Conservation (phyloP, 805 yeast species). For the Starmerella stellata region DNA sequence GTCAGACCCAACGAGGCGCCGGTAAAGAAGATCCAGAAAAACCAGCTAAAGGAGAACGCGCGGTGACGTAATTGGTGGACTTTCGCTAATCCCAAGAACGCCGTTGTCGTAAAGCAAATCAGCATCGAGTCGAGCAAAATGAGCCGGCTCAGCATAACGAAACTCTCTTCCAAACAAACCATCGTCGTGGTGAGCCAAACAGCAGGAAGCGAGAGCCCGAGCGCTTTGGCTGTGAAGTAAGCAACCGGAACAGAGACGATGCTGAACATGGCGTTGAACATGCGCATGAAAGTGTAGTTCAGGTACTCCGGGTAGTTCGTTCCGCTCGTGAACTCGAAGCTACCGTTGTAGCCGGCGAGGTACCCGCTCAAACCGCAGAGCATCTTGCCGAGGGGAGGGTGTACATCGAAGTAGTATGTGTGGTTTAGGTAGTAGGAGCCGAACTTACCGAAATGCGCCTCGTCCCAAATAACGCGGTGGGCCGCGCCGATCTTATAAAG, state of each 20-base stretch:
- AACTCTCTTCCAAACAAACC: slow-evolving; percentile 60
- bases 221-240: slow-evolving; percentile 69
- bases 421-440: slow-evolving; percentile 52
- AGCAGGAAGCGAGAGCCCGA: slow-evolving; percentile 61
- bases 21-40: slow-evolving; percentile 68
- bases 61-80: slow-evolving; percentile 50
- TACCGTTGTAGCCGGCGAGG: slow-evolving; percentile 78
- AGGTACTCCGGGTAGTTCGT: slow-evolving; percentile 57
- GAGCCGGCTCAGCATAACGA: slow-evolving; percentile 77
- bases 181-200: slow-evolving; percentile 34
- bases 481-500: slow-evolving; percentile 58
- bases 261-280: slow-evolving; percentile 66
- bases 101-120: slow-evolving; percentile 61
- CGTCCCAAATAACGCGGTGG: slow-evolving; percentile 46
- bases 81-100: slow-evolving; percentile 60
- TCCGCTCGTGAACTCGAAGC: slow-evolving; percentile 79
- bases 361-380: slow-evolving; percentile 81
- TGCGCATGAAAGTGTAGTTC: slow-evolving; percentile 67
- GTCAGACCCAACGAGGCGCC: slow-evolving; percentile 81
- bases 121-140: slow-evolving; percentile 84
- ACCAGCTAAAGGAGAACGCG: slow-evolving; percentile 64
- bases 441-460: slow-evolving; percentile 34
- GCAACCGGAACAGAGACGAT: slow-evolving; percentile 66
- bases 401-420: slow-evolving; percentile 87
- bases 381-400: slow-evolving; percentile 94